Percentiles rank a stretch among this genome's conserved stretches.
phyloP scores from a whole-genome alignment of 2,329 filamentous ascomycete genomes.

The Fusarium camptoceras region DNA sequence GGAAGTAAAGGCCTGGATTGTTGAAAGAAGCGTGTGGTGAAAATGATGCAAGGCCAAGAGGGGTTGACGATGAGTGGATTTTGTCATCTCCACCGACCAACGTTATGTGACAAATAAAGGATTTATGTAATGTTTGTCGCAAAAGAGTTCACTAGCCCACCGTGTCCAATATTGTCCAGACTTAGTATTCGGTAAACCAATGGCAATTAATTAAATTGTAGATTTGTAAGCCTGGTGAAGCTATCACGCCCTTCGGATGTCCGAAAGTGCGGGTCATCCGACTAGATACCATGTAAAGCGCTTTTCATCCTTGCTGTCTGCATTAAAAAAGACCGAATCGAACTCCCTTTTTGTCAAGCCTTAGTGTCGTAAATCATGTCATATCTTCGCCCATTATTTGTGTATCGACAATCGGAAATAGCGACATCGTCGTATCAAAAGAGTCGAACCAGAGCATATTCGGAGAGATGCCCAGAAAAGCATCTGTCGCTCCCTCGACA shows the following conservation, averaged over 20 bases:
- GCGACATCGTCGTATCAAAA: conserved; percentile 44
- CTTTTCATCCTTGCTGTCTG: neutral
- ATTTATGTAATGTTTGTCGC: too few relatives aligned
- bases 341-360: too few relatives aligned
- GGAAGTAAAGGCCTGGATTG: too few relatives aligned
- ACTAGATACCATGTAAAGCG: neutral
- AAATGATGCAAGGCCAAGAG: neutral
- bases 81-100: conserved; percentile 1
- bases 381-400: conserved; percentile 29
- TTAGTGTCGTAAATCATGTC: neutral
- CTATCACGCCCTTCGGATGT: conserved; percentile 10
- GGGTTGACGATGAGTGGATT: neutral
- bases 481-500: conserved; percentile 25
- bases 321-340: neutral
- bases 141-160: neutral
- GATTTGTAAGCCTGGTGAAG: neutral
- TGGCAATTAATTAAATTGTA: neutral
- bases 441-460: conserved; percentile 46
- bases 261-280: neutral
- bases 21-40: neutral
- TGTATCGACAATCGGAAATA: conserved; percentile 44
- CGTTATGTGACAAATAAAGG: conserved; percentile 11
- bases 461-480: conserved; percentile 41
- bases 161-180: too few relatives aligned
- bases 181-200: neutral